Conservation (phyloP, 371 early-diverging fungal species). For the Mucor saturninus region DNA sequence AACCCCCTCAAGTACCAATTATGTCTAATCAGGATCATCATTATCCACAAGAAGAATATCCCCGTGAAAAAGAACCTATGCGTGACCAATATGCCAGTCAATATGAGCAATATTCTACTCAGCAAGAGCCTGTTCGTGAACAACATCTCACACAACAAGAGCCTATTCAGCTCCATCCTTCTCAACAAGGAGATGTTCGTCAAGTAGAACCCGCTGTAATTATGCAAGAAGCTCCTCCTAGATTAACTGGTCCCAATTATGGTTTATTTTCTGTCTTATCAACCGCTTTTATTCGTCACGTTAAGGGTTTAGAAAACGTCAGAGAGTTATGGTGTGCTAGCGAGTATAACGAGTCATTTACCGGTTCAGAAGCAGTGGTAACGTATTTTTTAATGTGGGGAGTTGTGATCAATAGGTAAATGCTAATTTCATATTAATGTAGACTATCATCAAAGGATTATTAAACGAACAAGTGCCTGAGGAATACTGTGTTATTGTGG, state of each 20-base stretch:
- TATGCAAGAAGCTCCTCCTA: neutral
- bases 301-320: slow-evolving; percentile 31
- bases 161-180: neutral
- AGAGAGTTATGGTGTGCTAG: slow-evolving; percentile 42
- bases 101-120: neutral
- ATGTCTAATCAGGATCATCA: too few species aligned
- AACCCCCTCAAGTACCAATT: neutral
- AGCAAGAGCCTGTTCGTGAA: neutral
- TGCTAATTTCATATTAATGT: neutral
- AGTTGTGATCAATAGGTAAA: too few species aligned
- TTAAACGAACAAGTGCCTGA: slow-evolving; percentile 28
- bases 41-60: too few species aligned
- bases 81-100: neutral
- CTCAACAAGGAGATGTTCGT: neutral
- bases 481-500: slow-evolving; percentile 28
- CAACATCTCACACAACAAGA: neutral
- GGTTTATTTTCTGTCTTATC: slow-evolving; percentile 37
- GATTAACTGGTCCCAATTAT: slow-evolving; percentile 23
- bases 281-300: slow-evolving; percentile 22
- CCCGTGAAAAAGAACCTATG: too few species aligned
- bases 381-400: neutral
- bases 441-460: slow-evolving; percentile 29
- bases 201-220: neutral
- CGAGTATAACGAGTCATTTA: slow-evolving; percentile 44
- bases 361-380: slow-evolving; percentile 39